phyloP scores from a whole-genome alignment of 225 moss, liverwort and hornwort genomes.

The Antitrichia curtipendula region DNA sequence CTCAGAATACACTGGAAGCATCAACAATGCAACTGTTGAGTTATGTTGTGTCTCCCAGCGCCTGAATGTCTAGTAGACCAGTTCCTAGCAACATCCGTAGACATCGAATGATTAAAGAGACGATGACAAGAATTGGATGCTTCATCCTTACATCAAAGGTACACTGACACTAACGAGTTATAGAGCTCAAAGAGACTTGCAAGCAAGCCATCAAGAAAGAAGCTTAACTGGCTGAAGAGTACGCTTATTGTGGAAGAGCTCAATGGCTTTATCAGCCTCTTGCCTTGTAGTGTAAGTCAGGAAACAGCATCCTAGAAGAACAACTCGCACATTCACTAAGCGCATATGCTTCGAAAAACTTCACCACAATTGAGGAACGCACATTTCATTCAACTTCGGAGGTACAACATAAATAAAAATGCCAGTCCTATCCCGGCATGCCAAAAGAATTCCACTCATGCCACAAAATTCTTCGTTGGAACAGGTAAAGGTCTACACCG shows the following conservation, averaged over 20 bases:
- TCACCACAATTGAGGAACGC: not conserved
- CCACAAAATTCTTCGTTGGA: not conserved
- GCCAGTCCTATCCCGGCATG: not conserved
- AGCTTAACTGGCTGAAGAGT: slow-evolving; percentile 73
- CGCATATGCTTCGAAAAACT: not conserved
- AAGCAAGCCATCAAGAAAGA: not conserved
- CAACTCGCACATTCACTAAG: not conserved
- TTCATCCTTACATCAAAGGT: not conserved
- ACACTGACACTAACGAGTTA: not conserved
- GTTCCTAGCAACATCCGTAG: not conserved
- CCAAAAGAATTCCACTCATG: not conserved
- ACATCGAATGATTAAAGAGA: not conserved
- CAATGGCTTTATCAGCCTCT: slow-evolving; percentile 87
- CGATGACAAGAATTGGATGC: not conserved
- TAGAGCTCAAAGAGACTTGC: not conserved
- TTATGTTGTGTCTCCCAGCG: not conserved
- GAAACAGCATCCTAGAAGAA: slow-evolving; percentile 71
- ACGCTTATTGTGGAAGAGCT: slow-evolving; percentile 84
- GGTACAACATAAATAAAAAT: not conserved
- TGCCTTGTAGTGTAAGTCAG: slow-evolving; percentile 72
- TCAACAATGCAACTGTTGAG: not conserved
- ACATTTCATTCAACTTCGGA: not conserved
- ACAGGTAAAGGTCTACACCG: not conserved
- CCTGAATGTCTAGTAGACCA: not conserved
- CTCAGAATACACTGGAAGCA: not conserved